Percentiles rank a stretch among this genome's conserved stretches.
Conservation (phyloP, 177 flowering plant species). For the Vitis hybrid region DNA sequence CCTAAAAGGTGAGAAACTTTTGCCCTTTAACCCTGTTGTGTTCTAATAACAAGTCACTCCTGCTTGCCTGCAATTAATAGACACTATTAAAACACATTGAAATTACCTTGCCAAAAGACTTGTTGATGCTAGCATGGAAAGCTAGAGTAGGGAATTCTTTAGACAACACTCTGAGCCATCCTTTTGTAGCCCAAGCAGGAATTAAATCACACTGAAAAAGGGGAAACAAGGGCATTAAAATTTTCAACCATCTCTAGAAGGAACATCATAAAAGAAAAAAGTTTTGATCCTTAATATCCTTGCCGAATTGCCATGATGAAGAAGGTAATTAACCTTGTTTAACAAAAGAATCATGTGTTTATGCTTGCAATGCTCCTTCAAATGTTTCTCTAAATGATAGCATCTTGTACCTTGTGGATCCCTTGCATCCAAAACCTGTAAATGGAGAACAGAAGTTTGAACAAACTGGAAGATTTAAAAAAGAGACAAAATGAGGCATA, state of each 20-base stretch:
- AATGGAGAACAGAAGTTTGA: not conserved
- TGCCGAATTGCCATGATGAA: not conserved
- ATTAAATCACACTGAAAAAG: conserved; percentile 84
- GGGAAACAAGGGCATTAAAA: conserved; percentile 1
- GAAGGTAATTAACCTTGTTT: conserved; percentile 64
- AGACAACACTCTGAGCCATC: conserved; percentile 86
- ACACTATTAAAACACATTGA: not conserved
- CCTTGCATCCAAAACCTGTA: conserved; percentile 94
- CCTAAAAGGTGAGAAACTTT: not conserved
- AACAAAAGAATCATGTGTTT: conserved; percentile 86
- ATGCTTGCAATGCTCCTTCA: conserved; percentile 90
- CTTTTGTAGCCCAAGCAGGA: conserved; percentile 98
- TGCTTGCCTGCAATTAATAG: not conserved
- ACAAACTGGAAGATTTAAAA: not conserved
- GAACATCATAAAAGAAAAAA: not conserved
- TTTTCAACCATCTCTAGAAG: conserved; percentile 5
- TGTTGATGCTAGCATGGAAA: conserved; percentile 93
- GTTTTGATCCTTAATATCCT: not conserved
- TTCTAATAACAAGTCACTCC: not conserved
- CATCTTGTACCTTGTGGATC: conserved; percentile 98
- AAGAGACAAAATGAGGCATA: not conserved
- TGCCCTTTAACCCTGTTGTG: too few relatives aligned
- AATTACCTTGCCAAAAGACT: conserved; percentile 95
- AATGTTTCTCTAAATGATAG: conserved; percentile 83
- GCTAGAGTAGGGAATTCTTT: conserved; percentile 94